phyloP scores from a whole-genome alignment of 1,284 basidiomycete species.

The Ganoderma meredithae region DNA sequence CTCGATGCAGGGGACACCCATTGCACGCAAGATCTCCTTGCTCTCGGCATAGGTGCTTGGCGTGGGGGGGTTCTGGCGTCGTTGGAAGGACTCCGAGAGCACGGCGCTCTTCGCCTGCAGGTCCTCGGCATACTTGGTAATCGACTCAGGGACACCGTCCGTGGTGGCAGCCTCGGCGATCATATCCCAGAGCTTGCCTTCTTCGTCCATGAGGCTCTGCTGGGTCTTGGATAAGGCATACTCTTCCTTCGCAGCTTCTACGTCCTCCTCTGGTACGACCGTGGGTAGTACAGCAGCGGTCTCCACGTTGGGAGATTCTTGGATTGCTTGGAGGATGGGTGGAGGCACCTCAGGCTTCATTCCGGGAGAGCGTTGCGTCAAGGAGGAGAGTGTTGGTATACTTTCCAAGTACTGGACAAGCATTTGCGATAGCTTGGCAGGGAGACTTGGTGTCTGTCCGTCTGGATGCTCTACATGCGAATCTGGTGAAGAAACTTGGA shows the following conservation, averaged over 20 bases:
- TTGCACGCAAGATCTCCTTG: slow-evolving; percentile 68
- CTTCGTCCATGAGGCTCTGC: slow-evolving; percentile 63
- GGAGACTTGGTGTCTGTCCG: slow-evolving; percentile 45
- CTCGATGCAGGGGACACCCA: slow-evolving; percentile 82
- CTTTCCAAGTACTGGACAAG: slow-evolving; percentile 55
- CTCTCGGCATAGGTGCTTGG: slow-evolving; percentile 67
- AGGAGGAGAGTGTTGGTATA: slow-evolving; percentile 49
- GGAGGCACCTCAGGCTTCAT: background rate
- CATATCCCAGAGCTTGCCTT: slow-evolving; percentile 67
- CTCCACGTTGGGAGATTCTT: background rate
- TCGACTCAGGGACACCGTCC: slow-evolving; percentile 25
- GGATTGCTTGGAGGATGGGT: background rate
- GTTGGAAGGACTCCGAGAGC: slow-evolving; percentile 68
- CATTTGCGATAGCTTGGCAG: slow-evolving; percentile 49
- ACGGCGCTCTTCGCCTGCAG: slow-evolving; percentile 58
- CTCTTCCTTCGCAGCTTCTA: slow-evolving; percentile 47
- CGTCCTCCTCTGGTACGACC: background rate
- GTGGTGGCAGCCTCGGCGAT: slow-evolving; percentile 38
- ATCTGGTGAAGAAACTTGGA: background rate
- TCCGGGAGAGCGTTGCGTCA: slow-evolving; percentile 11
- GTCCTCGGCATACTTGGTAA: slow-evolving; percentile 37
- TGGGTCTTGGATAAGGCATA: slow-evolving; percentile 72
- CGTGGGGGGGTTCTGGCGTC: slow-evolving; percentile 66
- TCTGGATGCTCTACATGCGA: slow-evolving; percentile 19
- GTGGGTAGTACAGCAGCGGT: background rate